A percentile compares a stretch with the other conserved stretches of the same genome.
Conservation (phyloP, 129 eudicot species). For the Solidago caesia region DNA sequence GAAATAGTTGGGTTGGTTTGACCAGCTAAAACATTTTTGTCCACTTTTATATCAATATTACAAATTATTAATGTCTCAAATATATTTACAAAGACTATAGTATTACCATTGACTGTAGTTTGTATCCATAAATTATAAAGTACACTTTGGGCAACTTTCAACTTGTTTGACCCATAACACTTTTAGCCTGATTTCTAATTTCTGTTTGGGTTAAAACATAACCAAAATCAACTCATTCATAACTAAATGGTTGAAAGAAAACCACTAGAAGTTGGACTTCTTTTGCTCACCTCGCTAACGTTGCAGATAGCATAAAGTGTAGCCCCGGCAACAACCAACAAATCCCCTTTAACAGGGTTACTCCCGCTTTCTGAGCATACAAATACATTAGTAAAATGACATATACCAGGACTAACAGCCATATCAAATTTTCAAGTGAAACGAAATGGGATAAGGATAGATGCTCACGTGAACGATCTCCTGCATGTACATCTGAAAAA, state of each 20-base stretch:
- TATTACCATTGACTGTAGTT: background rate
- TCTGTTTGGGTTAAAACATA: background rate
- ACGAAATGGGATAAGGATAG: conserved; percentile 1
- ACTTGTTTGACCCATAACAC: background rate
- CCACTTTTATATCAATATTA: background rate
- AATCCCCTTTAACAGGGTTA: conserved; percentile 74
- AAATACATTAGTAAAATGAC: conserved; percentile 9
- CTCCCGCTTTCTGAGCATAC: conserved; percentile 55
- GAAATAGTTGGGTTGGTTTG: background rate
- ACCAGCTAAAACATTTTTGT: background rate
- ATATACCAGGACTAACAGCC: background rate
- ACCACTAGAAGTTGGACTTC: background rate
- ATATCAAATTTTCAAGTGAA: background rate
- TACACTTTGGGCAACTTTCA: background rate
- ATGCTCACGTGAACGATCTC: conserved; percentile 72
- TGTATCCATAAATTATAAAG: background rate
- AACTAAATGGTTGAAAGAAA: background rate
- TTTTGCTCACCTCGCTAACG: conserved; percentile 70
- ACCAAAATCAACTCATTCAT: background rate
- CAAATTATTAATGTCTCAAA: background rate
- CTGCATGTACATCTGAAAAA: conserved; percentile 83
- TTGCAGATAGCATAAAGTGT: conserved; percentile 86
- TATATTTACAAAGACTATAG: background rate
- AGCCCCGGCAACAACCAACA: conserved; percentile 77
- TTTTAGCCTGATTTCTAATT: background rate